These are phyloP conservation scores for Psidium friedrichsthalianum DNA, from an alignment of 345 rosid species.

Conservation along the genomic window DNA sequence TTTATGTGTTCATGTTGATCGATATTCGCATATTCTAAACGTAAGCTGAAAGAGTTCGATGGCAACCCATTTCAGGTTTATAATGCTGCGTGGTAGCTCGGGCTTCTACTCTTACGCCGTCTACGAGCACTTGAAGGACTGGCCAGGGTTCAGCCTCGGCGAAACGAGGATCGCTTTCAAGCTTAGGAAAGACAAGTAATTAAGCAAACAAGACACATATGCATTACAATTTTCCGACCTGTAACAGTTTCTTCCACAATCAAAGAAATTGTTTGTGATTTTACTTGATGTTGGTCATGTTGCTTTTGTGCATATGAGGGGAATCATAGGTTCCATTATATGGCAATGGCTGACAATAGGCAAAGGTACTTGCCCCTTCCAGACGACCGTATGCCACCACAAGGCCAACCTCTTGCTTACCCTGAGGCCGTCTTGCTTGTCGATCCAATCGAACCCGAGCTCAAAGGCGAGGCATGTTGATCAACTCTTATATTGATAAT, in stretches of 20 bases:
- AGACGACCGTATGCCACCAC: constrained; percentile 24
- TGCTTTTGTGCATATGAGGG: neutral
- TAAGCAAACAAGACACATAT: neutral
- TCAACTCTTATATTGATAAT: neutral
- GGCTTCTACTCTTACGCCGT: constrained; percentile 83
- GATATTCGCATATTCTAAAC: neutral
- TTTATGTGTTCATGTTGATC: neutral
- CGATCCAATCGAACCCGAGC: constrained; percentile 28
- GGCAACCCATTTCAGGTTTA: constrained; percentile 31
- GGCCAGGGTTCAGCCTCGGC: constrained; percentile 77
- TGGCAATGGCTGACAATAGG: constrained; percentile 40
- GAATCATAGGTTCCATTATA: constrained; percentile 31
- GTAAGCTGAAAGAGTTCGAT: neutral
- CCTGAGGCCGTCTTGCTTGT: constrained; percentile 49
- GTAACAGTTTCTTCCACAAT: neutral
- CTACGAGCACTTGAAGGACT: constrained; percentile 57
- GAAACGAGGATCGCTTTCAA: constrained; percentile 70
- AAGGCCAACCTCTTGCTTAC: constrained; percentile 34
- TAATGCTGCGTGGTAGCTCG: constrained; percentile 59
- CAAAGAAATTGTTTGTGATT: neutral
- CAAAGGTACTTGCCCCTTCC: constrained; percentile 44
- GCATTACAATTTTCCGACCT: neutral
- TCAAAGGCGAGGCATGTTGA: constrained; percentile 33
- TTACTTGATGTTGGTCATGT: neutral
- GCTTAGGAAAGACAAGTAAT: constrained; percentile 66